Conservation (phyloP, 176 grass and related monocot species). For the Paspalum notatum region DNA sequence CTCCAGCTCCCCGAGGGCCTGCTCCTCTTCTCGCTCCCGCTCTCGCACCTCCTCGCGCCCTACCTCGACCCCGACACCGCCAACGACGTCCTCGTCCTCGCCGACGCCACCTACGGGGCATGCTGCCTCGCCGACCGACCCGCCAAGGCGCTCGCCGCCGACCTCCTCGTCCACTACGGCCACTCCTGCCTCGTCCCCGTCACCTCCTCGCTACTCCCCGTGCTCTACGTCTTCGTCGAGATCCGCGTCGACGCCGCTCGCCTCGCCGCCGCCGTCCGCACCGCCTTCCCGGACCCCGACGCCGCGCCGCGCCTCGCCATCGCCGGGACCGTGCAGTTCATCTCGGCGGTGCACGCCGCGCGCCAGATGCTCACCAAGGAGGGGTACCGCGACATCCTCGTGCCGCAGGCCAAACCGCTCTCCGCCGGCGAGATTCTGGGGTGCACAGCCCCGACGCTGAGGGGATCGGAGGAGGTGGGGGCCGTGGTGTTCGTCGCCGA, state of each 20-base stretch:
- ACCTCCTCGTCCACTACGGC: constrained; percentile 91
- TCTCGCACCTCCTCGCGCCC: constrained; percentile 75
- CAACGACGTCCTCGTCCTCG: constrained; percentile 83
- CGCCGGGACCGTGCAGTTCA: constrained; percentile 88
- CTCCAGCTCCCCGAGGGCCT: constrained; percentile 94
- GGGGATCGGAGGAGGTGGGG: constrained; percentile 57
- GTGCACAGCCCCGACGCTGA: constrained; percentile 76
- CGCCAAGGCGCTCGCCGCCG: constrained; percentile 66
- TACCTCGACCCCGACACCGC: constrained; percentile 49
- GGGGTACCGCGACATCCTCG: constrained; percentile 62
- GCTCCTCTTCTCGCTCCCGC: constrained; percentile 85
- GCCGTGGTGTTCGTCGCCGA: constrained; percentile 75
- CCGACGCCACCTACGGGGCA: constrained; percentile 88
- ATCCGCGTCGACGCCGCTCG: constrained; percentile 71
- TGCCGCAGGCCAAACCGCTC: constrained; percentile 85
- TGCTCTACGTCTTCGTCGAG: constrained; percentile 96
- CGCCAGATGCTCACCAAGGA: constrained; percentile 59
- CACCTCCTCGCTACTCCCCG: constrained; percentile 77
- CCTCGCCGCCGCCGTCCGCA: constrained; percentile 61
- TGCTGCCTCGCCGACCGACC: constrained; percentile 80
- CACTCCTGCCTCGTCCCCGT: constrained; percentile 97
- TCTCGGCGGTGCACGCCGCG: constrained; percentile 78
- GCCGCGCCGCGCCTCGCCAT: constrained; percentile 61
- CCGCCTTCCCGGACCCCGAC: constrained; percentile 53
- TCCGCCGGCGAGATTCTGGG: constrained; percentile 90